Evolutionary conservation across 148 eudicot species (phyloP), one percentile per base, ranked within the genome.

Genomic region (Camellia japonica): DNA sequence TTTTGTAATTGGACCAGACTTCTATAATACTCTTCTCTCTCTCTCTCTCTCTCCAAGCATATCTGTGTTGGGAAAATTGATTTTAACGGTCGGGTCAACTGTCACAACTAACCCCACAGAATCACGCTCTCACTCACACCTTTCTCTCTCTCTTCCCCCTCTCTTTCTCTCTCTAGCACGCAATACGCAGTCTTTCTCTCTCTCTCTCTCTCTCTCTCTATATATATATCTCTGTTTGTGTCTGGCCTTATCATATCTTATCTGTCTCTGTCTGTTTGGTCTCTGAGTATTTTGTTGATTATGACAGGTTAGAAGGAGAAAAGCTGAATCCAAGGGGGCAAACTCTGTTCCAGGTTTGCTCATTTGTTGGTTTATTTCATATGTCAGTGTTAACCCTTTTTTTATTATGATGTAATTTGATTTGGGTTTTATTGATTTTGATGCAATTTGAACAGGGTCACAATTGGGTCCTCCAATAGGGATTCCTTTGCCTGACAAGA

Each of bases 401-500:
- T 38, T 8, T 30, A 30, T 44, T 81, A 47, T 4, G 19, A 51
- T 38, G 55, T 18, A 44, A 42, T 70, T 78, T 76, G 68, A 38
- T 47, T 59, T 56, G 71, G 60, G 71, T 16, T 77, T 68, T 38
- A 76, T 75, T 75, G 80, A 54, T 59, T 84, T 62, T 77, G 58
- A 42, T 75, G 78, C 65, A 73, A 42, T 55, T 75, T 61, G 16
- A 59, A 68, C 73, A 92, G 94, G 90, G 82, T 85, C 86, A 5
- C 90, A 89, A 7, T 41, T 68, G 0, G 84, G 76, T 75, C 78
- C 66, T 66, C 81, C 69, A 56, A 65, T 80, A 73, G 84, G 78
- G 46, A 7, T 89, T 7, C 88, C 86, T 9, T 67, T 95, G 87
- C 99, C 97, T 18, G 98, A 91, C 72, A 95, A 88, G 83, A 93